phyloP scores from a whole-genome alignment of 108 stramenopile species.

The Cyclotella cryptica region DNA sequence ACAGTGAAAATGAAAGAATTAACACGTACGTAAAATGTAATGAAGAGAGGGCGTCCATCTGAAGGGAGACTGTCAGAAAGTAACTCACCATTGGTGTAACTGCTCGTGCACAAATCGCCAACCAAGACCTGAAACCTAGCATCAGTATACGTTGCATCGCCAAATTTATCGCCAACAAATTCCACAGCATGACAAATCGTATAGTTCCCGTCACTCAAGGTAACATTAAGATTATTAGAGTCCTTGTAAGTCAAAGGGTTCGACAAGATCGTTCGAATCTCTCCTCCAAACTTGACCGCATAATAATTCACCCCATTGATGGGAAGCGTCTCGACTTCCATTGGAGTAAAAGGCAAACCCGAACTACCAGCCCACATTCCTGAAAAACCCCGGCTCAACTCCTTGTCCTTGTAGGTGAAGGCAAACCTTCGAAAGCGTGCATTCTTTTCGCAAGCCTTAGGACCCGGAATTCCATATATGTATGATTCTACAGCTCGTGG shows the following conservation, averaged over 20 bases:
- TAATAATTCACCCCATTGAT: constrained; percentile 14
- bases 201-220: constrained; percentile 24
- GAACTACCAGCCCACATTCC: neutral
- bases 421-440: no score
- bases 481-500: constrained; percentile 41
- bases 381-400: constrained; percentile 1
- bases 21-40: neutral
- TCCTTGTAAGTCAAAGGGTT: constrained; percentile 29
- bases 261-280: constrained; percentile 34
- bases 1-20: neutral
- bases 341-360: constrained; percentile 21
- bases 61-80: neutral
- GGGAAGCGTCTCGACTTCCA: constrained; percentile 26
- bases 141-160: constrained; percentile 16
- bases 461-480: constrained; percentile 36
- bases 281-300: constrained; percentile 36
- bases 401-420: constrained; percentile 40
- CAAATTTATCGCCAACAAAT: constrained; percentile 20
- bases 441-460: constrained; percentile 31
- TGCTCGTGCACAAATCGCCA: constrained; percentile 2
- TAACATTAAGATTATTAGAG: constrained; percentile 8
- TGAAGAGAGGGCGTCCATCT: neutral
- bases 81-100: constrained; percentile 34
- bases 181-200: constrained; percentile 38
- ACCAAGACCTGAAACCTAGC: constrained; percentile 21